A percentile compares a stretch with the other conserved stretches of the same genome.
Evolutionary conservation across 2,329 filamentous ascomycete genomes (phyloP).

Genomic region (Aureobasidium vineae): DNA sequence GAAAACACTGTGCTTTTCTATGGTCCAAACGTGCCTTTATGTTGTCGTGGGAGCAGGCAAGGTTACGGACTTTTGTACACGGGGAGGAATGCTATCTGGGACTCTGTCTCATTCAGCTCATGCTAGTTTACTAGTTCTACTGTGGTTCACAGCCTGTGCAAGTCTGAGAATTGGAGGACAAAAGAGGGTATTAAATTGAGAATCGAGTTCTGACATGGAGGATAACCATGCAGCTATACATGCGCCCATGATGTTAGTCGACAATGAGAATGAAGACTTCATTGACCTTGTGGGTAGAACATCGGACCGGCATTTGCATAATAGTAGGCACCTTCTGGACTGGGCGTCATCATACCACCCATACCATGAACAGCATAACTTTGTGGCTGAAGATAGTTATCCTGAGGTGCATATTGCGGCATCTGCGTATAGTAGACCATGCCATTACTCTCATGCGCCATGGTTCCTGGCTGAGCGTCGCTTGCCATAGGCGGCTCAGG

Average conservation of each 20-base stretch:
- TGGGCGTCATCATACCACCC: slow-evolving; percentile 73
- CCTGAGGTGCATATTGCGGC: slow-evolving; percentile 28
- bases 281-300: slow-evolving; percentile 56
- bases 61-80: too few relatives aligned
- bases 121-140: background rate
- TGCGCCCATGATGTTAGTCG: background rate
- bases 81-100: background rate
- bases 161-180: background rate
- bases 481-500: slow-evolving; percentile 26
- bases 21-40: too few relatives aligned
- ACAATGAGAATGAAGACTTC: background rate
- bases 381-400: slow-evolving; percentile 41
- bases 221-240: background rate
- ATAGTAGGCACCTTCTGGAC: slow-evolving; percentile 53
- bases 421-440: slow-evolving; percentile 80
- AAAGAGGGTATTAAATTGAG: slow-evolving; percentile 2
- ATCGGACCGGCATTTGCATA: slow-evolving; percentile 49
- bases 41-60: too few relatives aligned
- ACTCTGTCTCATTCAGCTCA: background rate
- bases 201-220: background rate
- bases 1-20: too few relatives aligned
- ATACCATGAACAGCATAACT: slow-evolving; percentile 63
- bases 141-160: background rate
- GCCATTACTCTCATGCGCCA: slow-evolving; percentile 87
- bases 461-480: slow-evolving; percentile 54